Evolutionary conservation across 2,329 filamentous ascomycete species (phyloP), one percentile per base, ranked within the genome.

Genomic region (Neurospora crassa): DNA sequence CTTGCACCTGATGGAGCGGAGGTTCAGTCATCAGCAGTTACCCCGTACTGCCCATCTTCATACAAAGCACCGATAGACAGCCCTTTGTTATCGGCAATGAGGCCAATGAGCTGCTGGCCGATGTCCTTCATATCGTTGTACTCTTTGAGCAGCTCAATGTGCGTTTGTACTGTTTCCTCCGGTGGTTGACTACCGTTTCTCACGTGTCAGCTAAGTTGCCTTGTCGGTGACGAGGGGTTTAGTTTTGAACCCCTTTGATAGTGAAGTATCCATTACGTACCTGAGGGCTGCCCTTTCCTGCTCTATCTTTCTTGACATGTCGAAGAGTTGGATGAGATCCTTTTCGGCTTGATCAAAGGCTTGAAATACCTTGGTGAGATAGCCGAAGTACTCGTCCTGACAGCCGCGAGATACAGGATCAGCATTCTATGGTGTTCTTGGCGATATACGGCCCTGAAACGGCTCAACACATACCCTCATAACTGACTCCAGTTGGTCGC

Each of bases 101-200:
- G 73, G 4, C 81, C 80, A 59, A 82, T 81, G 29, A 82, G 74
- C 72, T 82, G 79, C 74, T 82, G 80, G 3, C 77, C 79, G 10
- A 80, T 76, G 40, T 82, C 81, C 53, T 81, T 81, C 59, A 80
- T 75, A 40, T 81, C 78, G 75, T 82, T 82, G 76, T 82, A 82
- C 47, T 79, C 75, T 41, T 77, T 76, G 18, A 82, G 74, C 1
- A 76, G 74, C 34, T 70, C 69, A 63, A 79, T 79, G 68, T 78
- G 77, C 2, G 73, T 70, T 14, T 76, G 70, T 6, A 78, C 74
- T 0, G 74, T 78, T 16, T 40, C 42, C 6, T 76, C 73, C 10
- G 77, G 69, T 1, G 73, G 70, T 29, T 76, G 75, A 10, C 77
- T 78, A 63, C 29, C 3, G 29, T 16, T 10, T 34, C 6, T 63